Percentiles rank a stretch among this genome's conserved stretches.
These are phyloP conservation scores for Tylopilus microsporus DNA, from an alignment of 1,284 basidiomycete species.

Conservation along the genomic window DNA sequence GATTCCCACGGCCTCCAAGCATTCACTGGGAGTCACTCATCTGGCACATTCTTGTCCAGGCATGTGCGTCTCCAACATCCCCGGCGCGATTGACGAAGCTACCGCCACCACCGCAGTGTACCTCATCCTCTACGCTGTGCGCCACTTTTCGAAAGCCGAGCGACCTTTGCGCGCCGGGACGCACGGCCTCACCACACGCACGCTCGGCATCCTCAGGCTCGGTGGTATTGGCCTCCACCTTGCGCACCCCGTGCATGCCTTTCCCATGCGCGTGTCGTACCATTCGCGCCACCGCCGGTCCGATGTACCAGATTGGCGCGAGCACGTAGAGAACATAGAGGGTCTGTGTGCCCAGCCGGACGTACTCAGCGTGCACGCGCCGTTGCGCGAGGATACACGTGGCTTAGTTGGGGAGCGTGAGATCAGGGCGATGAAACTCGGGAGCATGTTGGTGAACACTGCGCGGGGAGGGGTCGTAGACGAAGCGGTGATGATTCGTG, in stretches of 20 bases:
- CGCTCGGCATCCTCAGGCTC: constrained; percentile 81
- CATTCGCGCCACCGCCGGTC: constrained; percentile 57
- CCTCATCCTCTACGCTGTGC: constrained; percentile 75
- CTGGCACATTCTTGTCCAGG: not conserved
- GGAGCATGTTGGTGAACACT: constrained; percentile 82
- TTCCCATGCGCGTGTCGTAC: constrained; percentile 86
- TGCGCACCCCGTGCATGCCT: constrained; percentile 62
- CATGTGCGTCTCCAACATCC: constrained; percentile 56
- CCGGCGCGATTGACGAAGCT: constrained; percentile 84
- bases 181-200: constrained; percentile 74
- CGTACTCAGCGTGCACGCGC: constrained; percentile 74
- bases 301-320: constrained; percentile 66
- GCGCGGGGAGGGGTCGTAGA: constrained; percentile 87
- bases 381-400: constrained; percentile 67
- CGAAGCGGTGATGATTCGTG: constrained; percentile 79
- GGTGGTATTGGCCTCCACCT: constrained; percentile 80
- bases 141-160: constrained; percentile 74
- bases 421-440: constrained; percentile 77
- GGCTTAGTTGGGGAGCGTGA: constrained; percentile 73
- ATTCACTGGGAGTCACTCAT: not conserved
- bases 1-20: not conserved
- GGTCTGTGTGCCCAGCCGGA: constrained; percentile 72
- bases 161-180: constrained; percentile 55
- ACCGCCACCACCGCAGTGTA: constrained; percentile 87
- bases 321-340: constrained; percentile 70